These are phyloP conservation scores for Arabidopsis hybrid DNA, from an alignment of 441 rosid genomes.

Conservation along the genomic window DNA sequence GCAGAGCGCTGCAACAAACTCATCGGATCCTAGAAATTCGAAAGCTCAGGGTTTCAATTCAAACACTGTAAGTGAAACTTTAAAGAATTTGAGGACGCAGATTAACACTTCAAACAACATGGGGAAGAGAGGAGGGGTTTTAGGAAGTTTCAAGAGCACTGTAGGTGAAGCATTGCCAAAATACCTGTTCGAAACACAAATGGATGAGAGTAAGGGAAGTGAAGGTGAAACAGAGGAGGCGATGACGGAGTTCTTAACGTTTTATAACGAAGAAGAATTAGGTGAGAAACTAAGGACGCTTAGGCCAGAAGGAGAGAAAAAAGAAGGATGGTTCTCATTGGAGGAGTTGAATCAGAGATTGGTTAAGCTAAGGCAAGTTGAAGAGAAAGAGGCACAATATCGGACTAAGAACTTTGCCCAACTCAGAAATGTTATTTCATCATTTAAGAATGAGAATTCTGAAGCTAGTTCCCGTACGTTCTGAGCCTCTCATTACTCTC, in stretches of 20 bases:
- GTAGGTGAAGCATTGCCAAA: constrained; percentile 45
- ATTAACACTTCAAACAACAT: constrained; percentile 13
- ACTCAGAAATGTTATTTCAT: constrained; percentile 36
- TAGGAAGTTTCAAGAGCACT: constrained; percentile 41
- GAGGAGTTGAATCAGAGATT: constrained; percentile 79
- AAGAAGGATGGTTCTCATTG: constrained; percentile 63
- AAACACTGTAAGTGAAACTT: constrained; percentile 42
- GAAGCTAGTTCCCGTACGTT: constrained; percentile 43
- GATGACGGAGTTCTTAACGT: constrained; percentile 52
- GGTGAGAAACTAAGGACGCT: constrained; percentile 63
- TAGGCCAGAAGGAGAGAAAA: constrained; percentile 56
- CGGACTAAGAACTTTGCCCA: not conserved
- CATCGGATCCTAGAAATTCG: constrained; percentile 19
- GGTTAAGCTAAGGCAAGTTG: constrained; percentile 65
- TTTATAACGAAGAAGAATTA: constrained; percentile 51
- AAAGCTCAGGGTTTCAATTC: constrained; percentile 1
- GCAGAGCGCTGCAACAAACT: constrained; percentile 38
- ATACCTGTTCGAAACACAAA: constrained; percentile 48
- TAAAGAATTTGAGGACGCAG: constrained; percentile 39
- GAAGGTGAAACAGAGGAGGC: constrained; percentile 36
- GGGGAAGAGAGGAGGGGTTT: constrained; percentile 19
- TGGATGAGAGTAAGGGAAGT: constrained; percentile 32
- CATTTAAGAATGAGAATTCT: not conserved
- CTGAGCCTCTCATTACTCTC: not conserved
- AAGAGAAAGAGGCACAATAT: constrained; percentile 49